Evolutionary conservation across 164 flowering plant species (phyloP).

Genomic region (Cinnamomum micranthum): DNA sequence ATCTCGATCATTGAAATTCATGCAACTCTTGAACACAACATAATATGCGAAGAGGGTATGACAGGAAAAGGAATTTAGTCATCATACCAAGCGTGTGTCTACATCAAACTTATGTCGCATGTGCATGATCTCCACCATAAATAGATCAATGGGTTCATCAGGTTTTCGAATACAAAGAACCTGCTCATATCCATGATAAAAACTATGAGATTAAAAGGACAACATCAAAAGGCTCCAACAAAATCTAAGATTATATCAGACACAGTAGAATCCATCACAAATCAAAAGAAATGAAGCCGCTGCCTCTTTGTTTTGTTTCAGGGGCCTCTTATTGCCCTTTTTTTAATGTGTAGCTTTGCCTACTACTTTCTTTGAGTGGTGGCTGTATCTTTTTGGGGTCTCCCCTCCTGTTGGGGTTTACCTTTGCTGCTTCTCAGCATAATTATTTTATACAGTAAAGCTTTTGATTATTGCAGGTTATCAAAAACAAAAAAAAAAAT

Average conservation of each 20-base stretch:
- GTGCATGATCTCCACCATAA: constrained; percentile 99
- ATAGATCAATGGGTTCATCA: constrained; percentile 82
- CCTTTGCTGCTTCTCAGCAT: too few species aligned
- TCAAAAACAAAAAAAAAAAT: too few species aligned
- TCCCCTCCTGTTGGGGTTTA: too few species aligned
- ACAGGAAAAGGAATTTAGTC: neutral
- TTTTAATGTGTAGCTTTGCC: too few species aligned
- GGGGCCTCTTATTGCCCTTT: too few species aligned
- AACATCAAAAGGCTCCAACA: neutral
- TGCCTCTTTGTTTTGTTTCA: too few species aligned
- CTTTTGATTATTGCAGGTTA: too few species aligned
- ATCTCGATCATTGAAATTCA: neutral
- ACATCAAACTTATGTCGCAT: constrained; percentile 99
- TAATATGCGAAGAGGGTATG: neutral
- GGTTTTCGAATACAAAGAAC: constrained; percentile 95
- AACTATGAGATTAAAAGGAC: neutral
- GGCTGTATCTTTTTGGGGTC: too few species aligned
- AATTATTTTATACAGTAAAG: too few species aligned
- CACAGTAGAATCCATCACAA: neutral
- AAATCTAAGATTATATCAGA: neutral
- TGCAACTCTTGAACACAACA: neutral
- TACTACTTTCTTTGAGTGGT: too few species aligned
- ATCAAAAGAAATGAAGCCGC: neutral
- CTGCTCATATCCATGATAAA: constrained; percentile 29
- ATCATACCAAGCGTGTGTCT: constrained; percentile 87